phyloP scores from a whole-genome alignment of 2,329 filamentous ascomycete genomes.

The Diaporthe ilicicola region DNA sequence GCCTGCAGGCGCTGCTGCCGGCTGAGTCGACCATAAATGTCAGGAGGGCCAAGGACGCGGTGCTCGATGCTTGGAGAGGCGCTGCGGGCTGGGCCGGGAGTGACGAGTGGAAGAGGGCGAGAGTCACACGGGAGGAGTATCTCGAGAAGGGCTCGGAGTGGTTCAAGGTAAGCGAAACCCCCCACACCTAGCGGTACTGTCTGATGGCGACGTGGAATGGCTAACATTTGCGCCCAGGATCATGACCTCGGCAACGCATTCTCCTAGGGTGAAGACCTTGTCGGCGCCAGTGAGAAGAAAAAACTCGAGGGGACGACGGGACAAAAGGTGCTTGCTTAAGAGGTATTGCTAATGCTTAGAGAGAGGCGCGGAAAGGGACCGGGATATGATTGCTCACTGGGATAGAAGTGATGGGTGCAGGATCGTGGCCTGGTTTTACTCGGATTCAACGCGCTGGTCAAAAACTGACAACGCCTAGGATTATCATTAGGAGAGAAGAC shows the following conservation, averaged over 20 bases:
- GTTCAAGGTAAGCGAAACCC: constrained; percentile 72
- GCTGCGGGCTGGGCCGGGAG: constrained; percentile 84
- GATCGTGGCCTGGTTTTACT: neutral
- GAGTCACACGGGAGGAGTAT: constrained; percentile 84
- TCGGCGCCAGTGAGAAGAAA: neutral
- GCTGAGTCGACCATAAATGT: constrained; percentile 73
- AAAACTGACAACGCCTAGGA: neutral
- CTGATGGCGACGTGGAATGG: neutral
- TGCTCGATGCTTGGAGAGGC: constrained; percentile 92
- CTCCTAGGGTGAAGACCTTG: constrained; percentile 30
- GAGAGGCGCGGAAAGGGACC: no score
- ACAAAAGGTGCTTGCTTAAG: neutral
- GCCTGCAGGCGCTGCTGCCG: constrained; percentile 77
- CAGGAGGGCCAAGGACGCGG: constrained; percentile 76
- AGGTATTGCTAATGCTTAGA: neutral
- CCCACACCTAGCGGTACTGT: neutral
- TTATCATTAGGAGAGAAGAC: neutral
- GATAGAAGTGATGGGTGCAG: neutral
- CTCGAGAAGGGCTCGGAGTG: constrained; percentile 93
- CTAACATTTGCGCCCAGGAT: constrained; percentile 54
- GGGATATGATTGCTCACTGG: neutral
- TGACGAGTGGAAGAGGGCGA: constrained; percentile 66
- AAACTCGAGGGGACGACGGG: neutral
- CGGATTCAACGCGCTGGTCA: neutral
- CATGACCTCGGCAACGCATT: constrained; percentile 71